Conservation (phyloP, 2,329 filamentous ascomycete species). For the Leptodontidium sp. region DNA sequence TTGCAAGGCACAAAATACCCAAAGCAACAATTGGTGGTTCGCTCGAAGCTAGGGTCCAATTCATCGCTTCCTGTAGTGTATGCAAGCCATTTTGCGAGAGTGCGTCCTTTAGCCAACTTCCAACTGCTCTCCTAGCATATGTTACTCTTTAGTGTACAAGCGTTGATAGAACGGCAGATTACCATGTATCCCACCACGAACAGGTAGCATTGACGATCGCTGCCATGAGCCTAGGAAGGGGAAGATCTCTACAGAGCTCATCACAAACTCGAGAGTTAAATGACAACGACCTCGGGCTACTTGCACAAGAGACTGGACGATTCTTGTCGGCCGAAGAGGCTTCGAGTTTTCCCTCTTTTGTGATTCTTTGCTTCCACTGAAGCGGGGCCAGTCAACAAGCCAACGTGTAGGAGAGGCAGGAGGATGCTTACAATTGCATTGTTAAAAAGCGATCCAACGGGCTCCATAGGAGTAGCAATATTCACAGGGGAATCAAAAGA, state of each 20-base stretch:
- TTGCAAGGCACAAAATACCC: conserved; percentile 26
- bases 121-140: conserved; percentile 25
- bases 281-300: neutral
- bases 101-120: conserved; percentile 24
- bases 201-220: conserved; percentile 26
- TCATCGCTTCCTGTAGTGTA: conserved; percentile 27
- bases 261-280: conserved; percentile 22
- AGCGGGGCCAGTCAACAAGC: neutral
- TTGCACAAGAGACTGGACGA: neutral
- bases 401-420: neutral
- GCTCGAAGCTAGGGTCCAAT: conserved; percentile 21
- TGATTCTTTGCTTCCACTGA: conserved; percentile 19
- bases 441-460: conserved; percentile 27
- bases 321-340: neutral
- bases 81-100: neutral
- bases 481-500: neutral
- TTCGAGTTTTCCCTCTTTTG: neutral
- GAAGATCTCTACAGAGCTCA: conserved; percentile 21
- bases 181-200: conserved; percentile 33
- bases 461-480: conserved; percentile 19
- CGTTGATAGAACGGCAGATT: neutral
- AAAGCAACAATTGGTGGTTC: conserved; percentile 26
- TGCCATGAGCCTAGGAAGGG: conserved; percentile 14
- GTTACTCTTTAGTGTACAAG: neutral
- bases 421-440: conserved; percentile 31